Evolutionary conservation across 169 alveolate species (phyloP).

Genomic region (Eimeria acervulina): DNA sequence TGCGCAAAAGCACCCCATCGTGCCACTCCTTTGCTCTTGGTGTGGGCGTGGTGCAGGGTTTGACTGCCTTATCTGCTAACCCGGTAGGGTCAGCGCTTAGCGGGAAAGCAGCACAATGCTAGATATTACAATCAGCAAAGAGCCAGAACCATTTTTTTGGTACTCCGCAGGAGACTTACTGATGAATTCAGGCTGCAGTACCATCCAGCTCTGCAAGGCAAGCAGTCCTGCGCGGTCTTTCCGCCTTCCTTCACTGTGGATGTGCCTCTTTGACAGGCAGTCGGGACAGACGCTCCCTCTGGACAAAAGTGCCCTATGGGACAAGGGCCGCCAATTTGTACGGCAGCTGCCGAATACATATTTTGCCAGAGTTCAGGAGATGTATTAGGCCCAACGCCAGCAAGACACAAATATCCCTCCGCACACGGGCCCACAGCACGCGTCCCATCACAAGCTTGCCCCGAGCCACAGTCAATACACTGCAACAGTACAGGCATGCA

Average conservation of each 20-base stretch:
- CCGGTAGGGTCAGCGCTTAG: neutral
- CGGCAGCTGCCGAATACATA: slow-evolving; percentile 30
- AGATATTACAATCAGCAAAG: neutral
- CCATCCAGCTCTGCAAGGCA: slow-evolving; percentile 63
- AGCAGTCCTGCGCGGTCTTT: slow-evolving; percentile 48
- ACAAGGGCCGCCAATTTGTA: slow-evolving; percentile 84
- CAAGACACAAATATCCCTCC: slow-evolving; percentile 64
- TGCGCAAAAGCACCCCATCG: neutral
- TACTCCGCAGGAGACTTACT: neutral
- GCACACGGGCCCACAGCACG: slow-evolving; percentile 56
- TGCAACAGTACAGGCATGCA: slow-evolving; percentile 41
- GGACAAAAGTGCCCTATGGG: slow-evolving; percentile 89
- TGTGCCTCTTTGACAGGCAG: slow-evolving; percentile 77
- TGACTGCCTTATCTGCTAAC: neutral
- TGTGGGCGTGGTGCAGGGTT: neutral
- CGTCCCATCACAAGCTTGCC: slow-evolving; percentile 74
- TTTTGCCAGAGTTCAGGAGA: slow-evolving; percentile 58
- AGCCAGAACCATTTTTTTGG: neutral
- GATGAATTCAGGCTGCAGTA: slow-evolving; percentile 72
- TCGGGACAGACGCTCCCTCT: slow-evolving; percentile 78
- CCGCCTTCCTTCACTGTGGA: slow-evolving; percentile 52
- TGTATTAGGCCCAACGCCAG: slow-evolving; percentile 58
- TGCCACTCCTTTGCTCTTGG: neutral
- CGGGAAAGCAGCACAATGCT: neutral
- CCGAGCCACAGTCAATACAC: slow-evolving; percentile 72